Conservation (phyloP, 2,329 filamentous ascomycete species). For the Calonectria leucothoes region DNA sequence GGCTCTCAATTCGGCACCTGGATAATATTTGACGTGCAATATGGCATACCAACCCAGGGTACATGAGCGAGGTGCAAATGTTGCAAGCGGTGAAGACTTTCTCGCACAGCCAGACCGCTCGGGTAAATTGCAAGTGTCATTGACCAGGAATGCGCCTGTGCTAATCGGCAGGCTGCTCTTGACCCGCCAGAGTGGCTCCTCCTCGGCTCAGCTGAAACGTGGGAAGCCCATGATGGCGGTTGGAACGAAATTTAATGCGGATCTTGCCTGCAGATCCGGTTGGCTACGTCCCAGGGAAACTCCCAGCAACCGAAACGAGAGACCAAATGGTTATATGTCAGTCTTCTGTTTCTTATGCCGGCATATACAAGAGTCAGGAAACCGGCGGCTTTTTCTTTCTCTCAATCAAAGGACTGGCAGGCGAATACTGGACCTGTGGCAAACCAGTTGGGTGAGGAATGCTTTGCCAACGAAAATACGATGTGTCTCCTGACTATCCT, state of each 20-base stretch:
- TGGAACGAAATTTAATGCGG: background rate
- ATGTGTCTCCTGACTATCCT: background rate
- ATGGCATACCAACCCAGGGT: background rate
- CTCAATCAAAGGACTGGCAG: background rate
- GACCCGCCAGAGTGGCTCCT: background rate
- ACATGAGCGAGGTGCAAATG: background rate
- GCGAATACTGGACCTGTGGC: background rate
- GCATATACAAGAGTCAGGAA: background rate
- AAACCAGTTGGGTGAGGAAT: background rate
- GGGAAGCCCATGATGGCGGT: background rate
- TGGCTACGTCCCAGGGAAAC: background rate
- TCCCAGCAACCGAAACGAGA: background rate
- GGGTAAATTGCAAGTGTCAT: background rate
- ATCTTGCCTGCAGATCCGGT: background rate
- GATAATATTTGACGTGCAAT: background rate
- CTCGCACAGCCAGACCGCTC: no score
- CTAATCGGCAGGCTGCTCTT: background rate
- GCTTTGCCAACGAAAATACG: background rate
- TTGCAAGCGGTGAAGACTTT: background rate
- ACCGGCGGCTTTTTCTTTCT: background rate
- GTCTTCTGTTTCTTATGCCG: background rate
- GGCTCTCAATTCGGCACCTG: background rate
- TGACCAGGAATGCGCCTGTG: background rate
- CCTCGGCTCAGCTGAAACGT: background rate
- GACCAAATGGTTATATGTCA: background rate